Evolutionary conservation across 2,329 filamentous ascomycete species (phyloP), one percentile per base, ranked within the genome.

Genomic region (Fusarium avenaceum): DNA sequence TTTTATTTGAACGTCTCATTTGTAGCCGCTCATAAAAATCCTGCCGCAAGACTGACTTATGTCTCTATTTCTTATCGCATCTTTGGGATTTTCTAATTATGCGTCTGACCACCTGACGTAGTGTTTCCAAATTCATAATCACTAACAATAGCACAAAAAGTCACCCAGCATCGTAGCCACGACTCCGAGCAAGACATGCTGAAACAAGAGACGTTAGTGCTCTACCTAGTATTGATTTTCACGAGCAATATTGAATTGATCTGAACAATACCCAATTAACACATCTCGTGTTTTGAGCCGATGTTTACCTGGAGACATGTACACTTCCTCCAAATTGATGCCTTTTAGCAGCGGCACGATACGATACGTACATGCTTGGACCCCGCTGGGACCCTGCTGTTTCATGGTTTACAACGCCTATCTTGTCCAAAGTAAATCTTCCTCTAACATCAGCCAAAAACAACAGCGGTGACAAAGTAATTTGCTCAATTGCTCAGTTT

Each of bases 311-410:
- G 3, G 17, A 8, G 35, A 38, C 17, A 19, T 38, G 4, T 38
- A n/a, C 17, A 17, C 9, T 7, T 33, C 10, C 13, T 38, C 17
- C 22, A 57, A 40, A 19, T 22, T 20, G 30, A 26, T 9, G 24
- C 9, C 17, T 42, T 46, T 24, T 28, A 32, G 58, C 40, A 48
- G 28, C 43, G 63, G 30, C 44, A 57, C 40, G 32, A 49, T 52
- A 57, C 45, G 55, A 49, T 52, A 57, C 45, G 55, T 65, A 46
- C 43, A 68, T 51, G 39, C 55, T 51, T 53, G 38, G 54, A 60
- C 65, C 65, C 65, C 65, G 53, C 65, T 38, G 17, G 64, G 60
- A 39, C 62, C 39, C 43, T 52, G 52, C 46, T 56, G 48, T 63
- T 67, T 60, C 54, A 38, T 47, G 11, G 45, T 59, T 48, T 33